Percentiles rank a stretch among this genome's conserved stretches.
Conservation (phyloP, 371 early-diverging fungal genomes). For the Mucor indicus region DNA sequence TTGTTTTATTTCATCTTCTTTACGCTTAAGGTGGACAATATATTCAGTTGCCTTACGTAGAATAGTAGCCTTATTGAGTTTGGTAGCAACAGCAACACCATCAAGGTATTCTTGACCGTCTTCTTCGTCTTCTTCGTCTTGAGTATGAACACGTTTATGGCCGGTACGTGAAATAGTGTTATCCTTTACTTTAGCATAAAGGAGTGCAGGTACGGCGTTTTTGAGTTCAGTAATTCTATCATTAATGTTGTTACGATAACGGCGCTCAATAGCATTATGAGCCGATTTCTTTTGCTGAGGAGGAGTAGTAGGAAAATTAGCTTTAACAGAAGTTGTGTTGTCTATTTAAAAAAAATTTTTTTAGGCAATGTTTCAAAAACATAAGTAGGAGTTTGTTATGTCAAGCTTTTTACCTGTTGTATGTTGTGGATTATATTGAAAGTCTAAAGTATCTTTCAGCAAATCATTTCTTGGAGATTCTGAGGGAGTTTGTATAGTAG, state of each 20-base stretch:
- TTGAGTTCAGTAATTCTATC: constrained; percentile 86
- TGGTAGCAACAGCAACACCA: constrained; percentile 67
- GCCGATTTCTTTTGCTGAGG: constrained; percentile 80
- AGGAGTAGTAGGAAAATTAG: no score
- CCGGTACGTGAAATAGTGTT: no score
- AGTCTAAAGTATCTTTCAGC: no score
- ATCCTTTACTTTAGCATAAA: constrained; percentile 53
- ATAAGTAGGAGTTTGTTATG: no score
- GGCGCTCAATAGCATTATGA: constrained; percentile 91
- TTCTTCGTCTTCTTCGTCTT: constrained; percentile 49
- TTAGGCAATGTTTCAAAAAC: no score
- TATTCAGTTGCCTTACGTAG: constrained; percentile 87
- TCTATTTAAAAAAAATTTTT: no score
- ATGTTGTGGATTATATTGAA: no score
- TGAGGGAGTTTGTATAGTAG: no score
- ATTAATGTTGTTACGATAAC: constrained; percentile 94
- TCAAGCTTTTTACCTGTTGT: no score
- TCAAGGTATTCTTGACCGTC: constrained; percentile 58
- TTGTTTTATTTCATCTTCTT: constrained; percentile 39
- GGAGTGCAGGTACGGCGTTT: constrained; percentile 81
- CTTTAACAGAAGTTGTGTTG: constrained; percentile 7
- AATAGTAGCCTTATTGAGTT: constrained; percentile 90
- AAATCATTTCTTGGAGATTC: no score
- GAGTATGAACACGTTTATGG: constrained; percentile 19
- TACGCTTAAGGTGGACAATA: constrained; percentile 69